Percentiles rank a stretch among this genome's conserved stretches.
Evolutionary conservation across 2,329 filamentous ascomycete species (phyloP).

Genomic region (Cryphonectria nitschkei): DNA sequence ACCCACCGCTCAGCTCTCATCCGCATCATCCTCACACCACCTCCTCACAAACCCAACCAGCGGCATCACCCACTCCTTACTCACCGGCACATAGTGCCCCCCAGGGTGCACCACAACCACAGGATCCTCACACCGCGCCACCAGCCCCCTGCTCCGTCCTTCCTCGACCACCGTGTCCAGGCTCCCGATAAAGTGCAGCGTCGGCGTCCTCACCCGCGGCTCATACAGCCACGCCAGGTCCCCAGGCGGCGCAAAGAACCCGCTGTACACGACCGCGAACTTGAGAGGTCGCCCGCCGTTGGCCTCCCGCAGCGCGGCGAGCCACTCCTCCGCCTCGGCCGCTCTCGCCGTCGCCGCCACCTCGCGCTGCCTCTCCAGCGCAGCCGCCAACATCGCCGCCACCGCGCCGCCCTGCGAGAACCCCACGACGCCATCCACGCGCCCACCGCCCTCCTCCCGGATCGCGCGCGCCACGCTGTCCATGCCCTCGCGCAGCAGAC

Average conservation of each 20-base stretch:
- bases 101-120: conserved; percentile 74
- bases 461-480: conserved; percentile 64
- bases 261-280: conserved; percentile 78
- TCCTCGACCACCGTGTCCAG: conserved; percentile 91
- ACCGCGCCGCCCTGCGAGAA: conserved; percentile 81
- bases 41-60: conserved; percentile 50
- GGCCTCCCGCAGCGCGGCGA: conserved; percentile 49
- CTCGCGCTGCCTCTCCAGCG: conserved; percentile 59
- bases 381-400: conserved; percentile 71
- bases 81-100: conserved; percentile 85
- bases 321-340: conserved; percentile 43
- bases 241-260: conserved; percentile 68
- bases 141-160: conserved; percentile 65
- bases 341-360: conserved; percentile 24
- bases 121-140: conserved; percentile 64
- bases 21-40: conserved; percentile 29
- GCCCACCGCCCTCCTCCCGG: conserved; percentile 62
- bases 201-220: conserved; percentile 74
- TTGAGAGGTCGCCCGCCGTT: conserved; percentile 55
- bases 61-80: conserved; percentile 78
- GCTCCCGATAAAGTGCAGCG: conserved; percentile 80
- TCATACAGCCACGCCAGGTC: conserved; percentile 73
- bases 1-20: conserved; percentile 6
- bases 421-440: conserved; percentile 77
- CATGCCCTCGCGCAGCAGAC: conserved; percentile 71